Evolutionary conservation across 2,329 filamentous ascomycete genomes (phyloP).

Genomic region (Penicillium sp.): DNA sequence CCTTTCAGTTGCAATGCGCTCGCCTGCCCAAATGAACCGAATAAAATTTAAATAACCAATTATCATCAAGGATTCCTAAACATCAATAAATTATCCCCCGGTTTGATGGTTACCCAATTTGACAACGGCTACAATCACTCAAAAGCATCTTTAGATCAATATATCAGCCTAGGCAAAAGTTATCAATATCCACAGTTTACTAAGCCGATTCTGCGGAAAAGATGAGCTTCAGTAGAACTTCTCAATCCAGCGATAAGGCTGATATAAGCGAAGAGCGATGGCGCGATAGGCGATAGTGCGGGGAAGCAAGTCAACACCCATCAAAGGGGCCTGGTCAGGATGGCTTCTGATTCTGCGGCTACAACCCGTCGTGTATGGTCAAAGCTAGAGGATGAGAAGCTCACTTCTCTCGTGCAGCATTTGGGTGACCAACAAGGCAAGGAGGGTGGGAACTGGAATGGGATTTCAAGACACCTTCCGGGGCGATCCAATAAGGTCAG

Average conservation of each 20-base stretch:
- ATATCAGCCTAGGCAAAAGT: too few species aligned
- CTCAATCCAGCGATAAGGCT: neutral
- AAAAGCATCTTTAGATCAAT: too few species aligned
- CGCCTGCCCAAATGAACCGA: too few species aligned
- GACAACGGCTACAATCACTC: too few species aligned
- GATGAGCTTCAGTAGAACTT: neutral
- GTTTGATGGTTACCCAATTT: too few species aligned
- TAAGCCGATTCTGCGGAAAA: too few species aligned
- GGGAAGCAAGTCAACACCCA: neutral
- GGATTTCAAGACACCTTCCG: neutral
- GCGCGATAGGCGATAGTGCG: neutral
- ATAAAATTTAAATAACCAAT: too few species aligned
- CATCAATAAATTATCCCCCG: too few species aligned
- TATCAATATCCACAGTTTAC: too few species aligned
- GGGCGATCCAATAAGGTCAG: neutral
- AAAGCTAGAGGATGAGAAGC: neutral
- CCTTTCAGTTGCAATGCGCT: too few species aligned
- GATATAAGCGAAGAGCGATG: neutral
- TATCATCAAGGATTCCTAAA: too few species aligned
- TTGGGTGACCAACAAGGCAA: neutral
- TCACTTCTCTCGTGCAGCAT: neutral
- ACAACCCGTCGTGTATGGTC: neutral
- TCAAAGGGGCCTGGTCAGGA: neutral
- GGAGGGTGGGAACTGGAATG: neutral
- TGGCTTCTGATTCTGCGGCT: slow-evolving; percentile 1